A percentile compares a stretch with the other conserved stretches of the same genome.
These are phyloP conservation scores for Penicillium sp. DNA, from an alignment of 2,329 filamentous ascomycete species.

Conservation along the genomic window DNA sequence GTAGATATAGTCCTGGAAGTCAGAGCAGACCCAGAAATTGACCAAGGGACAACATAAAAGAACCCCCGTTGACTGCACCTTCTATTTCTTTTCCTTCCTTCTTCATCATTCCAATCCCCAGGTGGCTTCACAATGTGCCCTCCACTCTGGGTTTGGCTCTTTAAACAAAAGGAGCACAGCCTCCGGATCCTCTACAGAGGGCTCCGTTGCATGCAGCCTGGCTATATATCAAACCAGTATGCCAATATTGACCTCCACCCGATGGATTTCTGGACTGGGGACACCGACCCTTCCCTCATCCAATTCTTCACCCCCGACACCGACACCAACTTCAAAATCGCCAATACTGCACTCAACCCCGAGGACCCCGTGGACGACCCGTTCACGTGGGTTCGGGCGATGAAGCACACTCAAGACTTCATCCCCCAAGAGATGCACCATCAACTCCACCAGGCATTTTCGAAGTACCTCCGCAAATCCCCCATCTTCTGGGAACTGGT, in stretches of 20 bases:
- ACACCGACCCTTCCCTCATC: not conserved
- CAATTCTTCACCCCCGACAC: not conserved
- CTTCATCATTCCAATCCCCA: not conserved
- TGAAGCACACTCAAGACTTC: not conserved
- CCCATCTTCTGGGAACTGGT: not conserved
- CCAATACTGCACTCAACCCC: not conserved
- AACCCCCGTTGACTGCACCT: not conserved
- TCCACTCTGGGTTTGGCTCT: not conserved
- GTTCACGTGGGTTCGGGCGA: not conserved
- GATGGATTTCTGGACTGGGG: not conserved
- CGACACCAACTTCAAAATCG: not conserved
- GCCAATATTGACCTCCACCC: not conserved
- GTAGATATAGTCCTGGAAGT: not conserved
- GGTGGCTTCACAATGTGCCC: not conserved
- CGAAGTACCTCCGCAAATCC: conserved; percentile 2
- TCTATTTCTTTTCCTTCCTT: not conserved
- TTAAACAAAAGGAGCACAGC: not conserved
- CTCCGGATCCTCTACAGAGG: not conserved
- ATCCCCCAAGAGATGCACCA: not conserved
- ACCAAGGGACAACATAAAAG: not conserved
- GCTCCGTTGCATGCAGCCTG: not conserved
- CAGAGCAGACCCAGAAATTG: not conserved
- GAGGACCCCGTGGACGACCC: not conserved
- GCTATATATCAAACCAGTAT: not conserved
- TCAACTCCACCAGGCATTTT: not conserved